Evolutionary conservation across 1,284 basidiomycete genomes (phyloP).

Genomic region (Kwoniella shivajii): DNA sequence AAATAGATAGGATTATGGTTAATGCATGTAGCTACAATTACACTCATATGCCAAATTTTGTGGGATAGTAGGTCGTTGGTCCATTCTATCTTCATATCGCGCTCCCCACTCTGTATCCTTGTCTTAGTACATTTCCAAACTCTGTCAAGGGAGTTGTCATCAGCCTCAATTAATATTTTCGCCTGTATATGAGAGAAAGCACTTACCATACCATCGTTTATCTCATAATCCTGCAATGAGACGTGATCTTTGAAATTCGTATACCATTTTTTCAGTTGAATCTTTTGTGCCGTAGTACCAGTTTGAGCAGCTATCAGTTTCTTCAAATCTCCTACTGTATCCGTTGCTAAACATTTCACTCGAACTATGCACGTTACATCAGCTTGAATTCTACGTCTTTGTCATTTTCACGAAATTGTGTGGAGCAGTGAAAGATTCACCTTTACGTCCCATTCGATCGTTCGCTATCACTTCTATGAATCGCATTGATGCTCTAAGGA

Average conservation of each 20-base stretch:
- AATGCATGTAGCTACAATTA: conserved; percentile 11
- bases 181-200: background rate
- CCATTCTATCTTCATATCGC: too few relatives aligned
- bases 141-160: conserved; percentile 48
- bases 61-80: too few relatives aligned
- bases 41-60: too few relatives aligned
- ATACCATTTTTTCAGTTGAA: conserved; percentile 97
- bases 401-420: background rate
- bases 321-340: conserved; percentile 96
- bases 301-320: conserved; percentile 95
- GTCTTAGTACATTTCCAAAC: conserved; percentile 81
- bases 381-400: background rate
- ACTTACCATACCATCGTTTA: conserved; percentile 78
- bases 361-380: conserved; percentile 63
- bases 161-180: conserved; percentile 15
- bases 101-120: too few relatives aligned
- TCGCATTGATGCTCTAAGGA: conserved; percentile 19
- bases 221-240: conserved; percentile 90
- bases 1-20: background rate
- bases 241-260: conserved; percentile 94
- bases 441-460: conserved; percentile 94
- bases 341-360: conserved; percentile 89
- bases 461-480: conserved; percentile 87
- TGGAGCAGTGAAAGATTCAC: conserved; percentile 55
- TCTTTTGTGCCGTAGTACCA: conserved; percentile 82